These are phyloP conservation scores for Nothophoma quercina DNA, from an alignment of 2,329 filamentous ascomycete genomes.

Conservation along the genomic window DNA sequence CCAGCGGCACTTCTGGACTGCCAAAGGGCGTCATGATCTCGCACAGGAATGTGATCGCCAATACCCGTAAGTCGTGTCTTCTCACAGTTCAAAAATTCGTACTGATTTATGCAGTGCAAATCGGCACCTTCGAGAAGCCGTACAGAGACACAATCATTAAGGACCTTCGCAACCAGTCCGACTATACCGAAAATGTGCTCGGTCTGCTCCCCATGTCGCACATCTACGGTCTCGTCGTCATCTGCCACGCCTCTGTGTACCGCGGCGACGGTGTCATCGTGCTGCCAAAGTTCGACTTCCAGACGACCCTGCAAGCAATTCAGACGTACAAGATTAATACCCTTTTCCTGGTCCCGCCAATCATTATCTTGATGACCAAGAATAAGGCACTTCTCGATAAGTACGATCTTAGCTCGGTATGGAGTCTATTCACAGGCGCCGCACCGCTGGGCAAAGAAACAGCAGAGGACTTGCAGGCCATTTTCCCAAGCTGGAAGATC, in stretches of 20 bases:
- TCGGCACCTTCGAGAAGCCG: constrained; percentile 59
- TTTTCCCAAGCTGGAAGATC: constrained; percentile 71
- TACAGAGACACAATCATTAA: constrained; percentile 51
- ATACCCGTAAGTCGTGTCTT: constrained; percentile 54
- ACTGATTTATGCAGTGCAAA: constrained; percentile 59
- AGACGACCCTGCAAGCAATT: constrained; percentile 68
- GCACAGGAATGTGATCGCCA: constrained; percentile 80
- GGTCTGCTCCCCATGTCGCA: constrained; percentile 83
- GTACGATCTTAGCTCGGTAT: constrained; percentile 75
- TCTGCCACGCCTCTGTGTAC: constrained; percentile 70
- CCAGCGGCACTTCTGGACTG: constrained; percentile 79
- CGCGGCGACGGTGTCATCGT: constrained; percentile 77
- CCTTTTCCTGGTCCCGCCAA: constrained; percentile 78
- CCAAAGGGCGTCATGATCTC: constrained; percentile 88
- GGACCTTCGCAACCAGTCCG: constrained; percentile 46
- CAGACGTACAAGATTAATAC: constrained; percentile 72
- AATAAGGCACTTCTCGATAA: constrained; percentile 67
- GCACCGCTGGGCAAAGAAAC: constrained; percentile 80
- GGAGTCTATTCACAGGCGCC: constrained; percentile 74
- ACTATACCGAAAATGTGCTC: constrained; percentile 63
- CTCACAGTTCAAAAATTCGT: neutral
- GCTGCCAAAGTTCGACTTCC: constrained; percentile 77
- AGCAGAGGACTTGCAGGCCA: constrained; percentile 66
- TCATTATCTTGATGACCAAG: constrained; percentile 78
- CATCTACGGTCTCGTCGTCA: constrained; percentile 79